Conservation (phyloP, 306 rosid species). For the Begonia peltatifolia region DNA sequence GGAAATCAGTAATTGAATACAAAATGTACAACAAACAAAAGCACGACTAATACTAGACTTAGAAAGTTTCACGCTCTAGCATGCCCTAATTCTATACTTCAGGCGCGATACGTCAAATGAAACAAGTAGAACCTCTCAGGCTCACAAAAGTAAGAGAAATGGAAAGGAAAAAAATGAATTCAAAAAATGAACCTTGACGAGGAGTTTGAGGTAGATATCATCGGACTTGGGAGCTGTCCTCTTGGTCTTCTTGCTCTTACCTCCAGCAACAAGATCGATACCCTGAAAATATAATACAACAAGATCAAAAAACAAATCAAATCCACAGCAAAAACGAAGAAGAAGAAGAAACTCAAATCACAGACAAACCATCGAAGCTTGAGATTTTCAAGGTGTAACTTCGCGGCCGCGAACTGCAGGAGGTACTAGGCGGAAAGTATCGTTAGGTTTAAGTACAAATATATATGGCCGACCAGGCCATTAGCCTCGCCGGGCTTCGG, state of each 20-base stretch:
- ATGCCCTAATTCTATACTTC: too few relatives aligned
- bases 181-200: slow-evolving; percentile 22
- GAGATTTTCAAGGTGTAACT: not conserved
- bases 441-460: too few relatives aligned
- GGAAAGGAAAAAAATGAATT: not conserved
- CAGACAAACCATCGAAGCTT: slow-evolving; percentile 1
- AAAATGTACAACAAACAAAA: too few relatives aligned
- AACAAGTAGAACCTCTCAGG: not conserved
- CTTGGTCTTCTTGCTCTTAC: slow-evolving; percentile 72
- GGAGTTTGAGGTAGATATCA: slow-evolving; percentile 62
- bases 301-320: not conserved
- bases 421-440: too few relatives aligned
- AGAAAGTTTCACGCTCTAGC: too few relatives aligned
- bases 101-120: too few relatives aligned
- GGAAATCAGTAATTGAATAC: too few relatives aligned
- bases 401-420: not conserved
- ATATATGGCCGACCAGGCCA: too few relatives aligned
- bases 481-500: too few relatives aligned
- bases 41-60: too few relatives aligned
- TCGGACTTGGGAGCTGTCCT: slow-evolving; percentile 68
- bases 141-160: not conserved
- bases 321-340: not conserved
- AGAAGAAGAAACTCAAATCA: not conserved
- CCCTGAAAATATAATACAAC: slow-evolving; percentile 15
- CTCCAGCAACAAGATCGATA: slow-evolving; percentile 67